A percentile compares a stretch with the other conserved stretches of the same genome.
These are phyloP conservation scores for Aspergillus pseudoglaucus DNA, from an alignment of 2,329 filamentous ascomycete species.

Conservation along the genomic window DNA sequence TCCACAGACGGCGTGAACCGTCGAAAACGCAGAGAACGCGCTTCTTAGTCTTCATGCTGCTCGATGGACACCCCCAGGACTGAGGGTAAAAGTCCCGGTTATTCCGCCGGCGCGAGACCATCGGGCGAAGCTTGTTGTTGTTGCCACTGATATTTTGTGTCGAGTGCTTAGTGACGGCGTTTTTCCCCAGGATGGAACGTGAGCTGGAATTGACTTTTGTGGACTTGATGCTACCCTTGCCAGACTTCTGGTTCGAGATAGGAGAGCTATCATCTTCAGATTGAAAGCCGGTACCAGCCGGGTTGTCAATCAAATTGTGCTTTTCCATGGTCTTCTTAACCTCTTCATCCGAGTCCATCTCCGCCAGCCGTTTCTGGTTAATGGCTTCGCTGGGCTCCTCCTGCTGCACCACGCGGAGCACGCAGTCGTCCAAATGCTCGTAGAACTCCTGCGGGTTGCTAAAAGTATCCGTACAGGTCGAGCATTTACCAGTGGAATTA, in stretches of 20 bases:
- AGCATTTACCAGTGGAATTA: conserved; percentile 80
- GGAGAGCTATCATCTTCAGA: conserved; percentile 44
- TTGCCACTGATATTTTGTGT: conserved; percentile 51
- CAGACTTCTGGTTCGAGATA: conserved; percentile 36
- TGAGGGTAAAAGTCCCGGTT: conserved; percentile 89
- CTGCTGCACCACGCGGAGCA: conserved; percentile 57
- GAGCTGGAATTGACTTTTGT: conserved; percentile 48
- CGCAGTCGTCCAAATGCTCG: conserved; percentile 77
- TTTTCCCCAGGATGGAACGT: conserved; percentile 46
- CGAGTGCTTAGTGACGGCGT: conserved; percentile 37
- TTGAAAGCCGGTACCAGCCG: conserved; percentile 47
- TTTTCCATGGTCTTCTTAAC: conserved; percentile 54
- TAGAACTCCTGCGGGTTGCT: conserved; percentile 91
- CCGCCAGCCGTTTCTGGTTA: conserved; percentile 49
- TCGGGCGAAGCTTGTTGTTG: conserved; percentile 60
- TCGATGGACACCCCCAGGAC: conserved; percentile 85
- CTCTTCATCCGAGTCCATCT: conserved; percentile 55
- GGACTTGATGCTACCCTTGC: conserved; percentile 42
- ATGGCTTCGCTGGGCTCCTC: conserved; percentile 53
- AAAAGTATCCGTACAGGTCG: conserved; percentile 81
- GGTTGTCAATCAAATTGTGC: conserved; percentile 45
- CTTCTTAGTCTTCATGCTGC: conserved; percentile 98
- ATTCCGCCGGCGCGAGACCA: conserved; percentile 63
- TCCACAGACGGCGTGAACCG: conserved; percentile 78
- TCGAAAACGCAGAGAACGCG: conserved; percentile 90